Conservation (phyloP, 768 basidiomycete species). For the Chalciporus piperatus region DNA sequence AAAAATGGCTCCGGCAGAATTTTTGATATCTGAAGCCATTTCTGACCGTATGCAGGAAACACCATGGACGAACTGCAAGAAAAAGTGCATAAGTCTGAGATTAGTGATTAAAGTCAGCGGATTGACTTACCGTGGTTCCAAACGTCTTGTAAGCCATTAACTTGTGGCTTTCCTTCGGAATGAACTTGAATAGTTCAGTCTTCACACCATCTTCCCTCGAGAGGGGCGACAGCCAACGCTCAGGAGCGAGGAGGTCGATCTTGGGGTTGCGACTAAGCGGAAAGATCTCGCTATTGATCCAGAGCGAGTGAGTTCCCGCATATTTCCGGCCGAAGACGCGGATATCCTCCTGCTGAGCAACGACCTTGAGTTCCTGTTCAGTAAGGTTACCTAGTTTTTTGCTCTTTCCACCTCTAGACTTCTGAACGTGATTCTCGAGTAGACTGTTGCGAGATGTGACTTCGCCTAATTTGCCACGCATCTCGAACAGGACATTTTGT, state of each 20-base stretch:
- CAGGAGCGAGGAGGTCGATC: background rate
- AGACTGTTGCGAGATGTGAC: too few relatives aligned
- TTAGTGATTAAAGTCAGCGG: too few relatives aligned
- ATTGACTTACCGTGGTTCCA: background rate
- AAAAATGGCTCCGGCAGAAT: too few relatives aligned
- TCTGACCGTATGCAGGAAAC: too few relatives aligned
- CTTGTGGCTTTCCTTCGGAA: background rate
- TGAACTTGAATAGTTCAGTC: conserved; percentile 5
- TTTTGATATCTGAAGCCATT: too few relatives aligned
- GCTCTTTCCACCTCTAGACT: too few relatives aligned
- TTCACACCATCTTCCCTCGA: conserved; percentile 4
- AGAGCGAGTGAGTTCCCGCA: background rate
- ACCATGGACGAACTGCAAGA: too few relatives aligned
- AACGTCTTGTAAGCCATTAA: conserved; percentile 1
- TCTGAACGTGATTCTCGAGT: too few relatives aligned
- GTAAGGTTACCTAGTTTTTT: background rate
- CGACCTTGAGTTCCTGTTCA: background rate
- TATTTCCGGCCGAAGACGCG: background rate
- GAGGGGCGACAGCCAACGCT: conserved; percentile 2
- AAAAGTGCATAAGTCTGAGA: too few relatives aligned
- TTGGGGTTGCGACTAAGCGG: background rate
- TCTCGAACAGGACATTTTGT: too few relatives aligned
- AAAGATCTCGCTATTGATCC: conserved; percentile 2
- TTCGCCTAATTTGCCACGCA: too few relatives aligned
- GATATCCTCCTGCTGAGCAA: background rate